Evolutionary conservation across 164 flowering plant genomes (phyloP).

Genomic region (Saururus chinensis): DNA sequence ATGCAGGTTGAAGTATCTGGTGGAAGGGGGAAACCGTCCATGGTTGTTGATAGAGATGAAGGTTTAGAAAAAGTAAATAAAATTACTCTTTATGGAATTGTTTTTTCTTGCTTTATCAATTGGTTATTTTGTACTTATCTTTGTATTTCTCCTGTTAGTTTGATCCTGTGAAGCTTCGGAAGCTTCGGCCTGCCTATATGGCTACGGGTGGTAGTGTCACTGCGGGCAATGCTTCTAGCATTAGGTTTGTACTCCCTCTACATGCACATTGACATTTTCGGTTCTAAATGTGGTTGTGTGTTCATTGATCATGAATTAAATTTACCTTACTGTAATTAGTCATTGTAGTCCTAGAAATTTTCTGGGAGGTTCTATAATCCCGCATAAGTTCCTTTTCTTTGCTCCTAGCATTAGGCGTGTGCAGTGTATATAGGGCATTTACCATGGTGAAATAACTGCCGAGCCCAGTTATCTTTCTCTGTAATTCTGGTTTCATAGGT

Average conservation of each 20-base stretch:
- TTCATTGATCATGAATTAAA: too few relatives aligned
- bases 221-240: slow-evolving; percentile 94
- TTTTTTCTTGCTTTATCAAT: background rate
- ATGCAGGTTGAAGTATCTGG: slow-evolving; percentile 59
- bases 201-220: slow-evolving; percentile 77
- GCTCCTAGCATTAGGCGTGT: too few relatives aligned
- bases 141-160: slow-evolving; percentile 37
- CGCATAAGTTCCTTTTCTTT: too few relatives aligned
- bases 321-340: too few relatives aligned
- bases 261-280: background rate
- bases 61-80: slow-evolving; percentile 52
- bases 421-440: too few relatives aligned
- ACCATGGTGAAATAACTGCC: too few relatives aligned
- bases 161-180: slow-evolving; percentile 75
- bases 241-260: slow-evolving; percentile 43
- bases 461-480: too few relatives aligned
- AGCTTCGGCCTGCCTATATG: slow-evolving; percentile 89
- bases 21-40: slow-evolving; percentile 58
- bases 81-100: background rate
- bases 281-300: background rate
- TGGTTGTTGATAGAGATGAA: slow-evolving; percentile 55
- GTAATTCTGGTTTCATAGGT: too few relatives aligned
- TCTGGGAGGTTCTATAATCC: too few relatives aligned
- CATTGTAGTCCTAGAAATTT: too few relatives aligned
- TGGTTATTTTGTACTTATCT: background rate